A percentile compares a stretch with the other conserved stretches of the same genome.
Evolutionary conservation across 2,329 filamentous ascomycete genomes (phyloP).

Genomic region (Talaromyces albobiverticillius): DNA sequence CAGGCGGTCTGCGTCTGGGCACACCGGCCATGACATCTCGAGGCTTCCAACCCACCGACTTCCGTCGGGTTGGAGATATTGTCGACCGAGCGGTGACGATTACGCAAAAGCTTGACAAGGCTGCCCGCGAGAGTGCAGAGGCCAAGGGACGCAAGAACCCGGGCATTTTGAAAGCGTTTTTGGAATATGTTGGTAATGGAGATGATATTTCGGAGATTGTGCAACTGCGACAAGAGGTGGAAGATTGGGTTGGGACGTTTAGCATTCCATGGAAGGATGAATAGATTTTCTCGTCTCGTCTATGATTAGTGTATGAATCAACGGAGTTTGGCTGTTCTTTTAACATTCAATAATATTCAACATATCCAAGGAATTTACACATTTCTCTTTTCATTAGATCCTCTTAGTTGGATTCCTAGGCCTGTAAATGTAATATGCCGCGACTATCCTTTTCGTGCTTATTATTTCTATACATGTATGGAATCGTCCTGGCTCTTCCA

Average conservation of each 20-base stretch:
- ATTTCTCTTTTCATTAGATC: no score
- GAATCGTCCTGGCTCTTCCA: no score
- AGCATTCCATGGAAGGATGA: constrained; percentile 76
- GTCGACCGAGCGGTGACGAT: constrained; percentile 81
- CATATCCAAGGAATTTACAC: no score
- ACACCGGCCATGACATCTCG: constrained; percentile 97
- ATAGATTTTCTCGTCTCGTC: constrained; percentile 16
- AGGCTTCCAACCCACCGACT: constrained; percentile 87
- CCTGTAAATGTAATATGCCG: no score
- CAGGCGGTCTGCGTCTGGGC: constrained; percentile 89
- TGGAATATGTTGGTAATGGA: constrained; percentile 75
- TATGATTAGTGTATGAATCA: constrained; percentile 4
- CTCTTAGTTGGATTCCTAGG: no score
- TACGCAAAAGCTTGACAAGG: constrained; percentile 71
- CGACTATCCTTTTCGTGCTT: no score
- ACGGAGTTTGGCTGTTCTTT: constrained; percentile 2
- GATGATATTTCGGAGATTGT: constrained; percentile 82
- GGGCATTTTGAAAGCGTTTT: constrained; percentile 99
- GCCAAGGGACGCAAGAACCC: constrained; percentile 83
- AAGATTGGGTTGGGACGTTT: constrained; percentile 83
- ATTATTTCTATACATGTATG: no score
- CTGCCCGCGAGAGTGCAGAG: constrained; percentile 69
- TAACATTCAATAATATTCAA: no score
- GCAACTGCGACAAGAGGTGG: constrained; percentile 82
- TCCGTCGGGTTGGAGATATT: constrained; percentile 78